Evolutionary conservation across 2,329 filamentous ascomycete species (phyloP), one percentile per base, ranked within the genome.

Genomic region (Alternaria ventricosa): DNA sequence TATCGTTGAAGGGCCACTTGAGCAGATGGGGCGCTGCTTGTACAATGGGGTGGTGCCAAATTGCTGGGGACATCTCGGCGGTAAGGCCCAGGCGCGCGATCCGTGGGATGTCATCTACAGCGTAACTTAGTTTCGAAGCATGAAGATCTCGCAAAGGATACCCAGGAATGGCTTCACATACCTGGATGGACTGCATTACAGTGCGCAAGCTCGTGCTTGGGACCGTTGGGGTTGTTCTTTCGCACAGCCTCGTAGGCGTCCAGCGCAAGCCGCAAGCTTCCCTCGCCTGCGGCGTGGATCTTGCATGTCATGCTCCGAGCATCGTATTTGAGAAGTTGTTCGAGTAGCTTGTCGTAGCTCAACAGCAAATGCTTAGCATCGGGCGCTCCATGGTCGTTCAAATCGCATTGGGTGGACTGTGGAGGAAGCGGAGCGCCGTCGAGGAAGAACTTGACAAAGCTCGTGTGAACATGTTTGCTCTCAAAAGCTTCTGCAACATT

Each of bases 371-470:
- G 57, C 44, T 18, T 46, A 22, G 20, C 44, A 23, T 79, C 73
- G 1, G 70, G 64, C 11, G 66, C 55, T 4, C 75, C 78, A 23
- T 73, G 58, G 12, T 63, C 66, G 41, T 73, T 66, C 4, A 80
- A 57, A 6, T 64, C 66, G 12, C 65, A 62, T 10, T 78, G 77
- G 15, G 77, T 76, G 54, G 70, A 75, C 2, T 75, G 59, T 4
- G 76, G 77, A 10, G 73, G 71, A 4, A 80, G 55, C 0, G 76
- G 75, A 6, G 75, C 75, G 20, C 44, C 44, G 18, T 46, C 78
- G 27, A 80, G 69, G 57, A 77, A 71, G 55, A 80, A 72, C 55
- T 80, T 80, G 18, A 79, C 73, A 60, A 80, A 80, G 8, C 69
- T 66, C 1, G 77, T 77, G 27, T 73, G 60, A 5, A 78, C 66